Conservation (phyloP, 2,329 filamentous ascomycete genomes). For the Arthrobotrys iridis region DNA sequence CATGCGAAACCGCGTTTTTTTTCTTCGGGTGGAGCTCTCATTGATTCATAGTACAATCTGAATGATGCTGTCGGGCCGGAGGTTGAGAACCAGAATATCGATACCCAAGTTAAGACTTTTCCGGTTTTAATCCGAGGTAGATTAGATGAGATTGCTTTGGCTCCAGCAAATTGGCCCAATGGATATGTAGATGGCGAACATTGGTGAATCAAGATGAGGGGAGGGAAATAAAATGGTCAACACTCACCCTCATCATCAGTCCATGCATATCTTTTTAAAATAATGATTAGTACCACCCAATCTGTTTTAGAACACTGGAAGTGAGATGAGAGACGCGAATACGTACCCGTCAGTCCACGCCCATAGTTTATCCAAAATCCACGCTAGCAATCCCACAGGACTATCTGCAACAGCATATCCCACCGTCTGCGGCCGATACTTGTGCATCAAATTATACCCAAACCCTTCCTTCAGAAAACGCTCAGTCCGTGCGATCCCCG, state of each 20-base stretch:
- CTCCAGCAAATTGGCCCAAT: background rate
- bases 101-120: constrained; percentile 77
- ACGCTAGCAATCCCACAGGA: constrained; percentile 76
- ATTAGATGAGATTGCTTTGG: constrained; percentile 63
- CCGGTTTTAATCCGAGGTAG: no score
- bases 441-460: constrained; percentile 71
- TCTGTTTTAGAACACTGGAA: no score
- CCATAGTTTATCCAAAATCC: constrained; percentile 83
- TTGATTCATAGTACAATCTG: constrained; percentile 77
- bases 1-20: constrained; percentile 56
- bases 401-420: constrained; percentile 75
- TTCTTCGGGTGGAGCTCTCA: constrained; percentile 55
- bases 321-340: background rate
- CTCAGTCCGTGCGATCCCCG: constrained; percentile 66
- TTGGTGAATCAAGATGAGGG: no score
- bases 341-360: constrained; percentile 73
- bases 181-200: background rate
- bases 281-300: background rate
- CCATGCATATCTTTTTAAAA: constrained; percentile 24
- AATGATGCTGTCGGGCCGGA: constrained; percentile 75
- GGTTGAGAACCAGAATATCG: constrained; percentile 75
- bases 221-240: background rate
- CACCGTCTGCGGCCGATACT: constrained; percentile 77
- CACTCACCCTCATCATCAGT: constrained; percentile 36
- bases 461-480: constrained; percentile 70